A percentile compares a stretch with the other conserved stretches of the same genome.
Evolutionary conservation across 2,329 filamentous ascomycete species (phyloP).

Genomic region (Colletotrichum trifolii): DNA sequence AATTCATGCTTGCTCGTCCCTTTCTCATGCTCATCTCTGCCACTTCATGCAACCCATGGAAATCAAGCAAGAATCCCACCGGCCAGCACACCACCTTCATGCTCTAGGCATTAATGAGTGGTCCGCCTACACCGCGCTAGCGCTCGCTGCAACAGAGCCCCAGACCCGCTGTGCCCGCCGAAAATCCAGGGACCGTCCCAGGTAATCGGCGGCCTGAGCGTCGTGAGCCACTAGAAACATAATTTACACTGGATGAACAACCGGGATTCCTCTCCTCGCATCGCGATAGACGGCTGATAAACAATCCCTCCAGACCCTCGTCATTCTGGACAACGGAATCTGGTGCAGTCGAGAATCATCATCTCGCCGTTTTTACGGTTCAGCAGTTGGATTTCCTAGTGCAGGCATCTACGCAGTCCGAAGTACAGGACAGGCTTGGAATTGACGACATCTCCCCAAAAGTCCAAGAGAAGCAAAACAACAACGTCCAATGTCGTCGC

Average conservation of each 20-base stretch:
- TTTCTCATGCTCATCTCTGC: slow-evolving; percentile 18
- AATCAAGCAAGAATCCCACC: slow-evolving; percentile 15
- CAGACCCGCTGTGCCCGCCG: slow-evolving; percentile 28
- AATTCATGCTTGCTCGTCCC: not conserved
- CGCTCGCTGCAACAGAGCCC: slow-evolving; percentile 10
- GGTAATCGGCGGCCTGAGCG: slow-evolving; percentile 22
- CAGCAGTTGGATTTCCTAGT: no score
- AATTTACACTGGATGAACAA: slow-evolving; percentile 28
- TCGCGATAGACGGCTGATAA: slow-evolving; percentile 18
- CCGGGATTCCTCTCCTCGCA: slow-evolving; percentile 28
- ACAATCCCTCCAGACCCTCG: slow-evolving; percentile 23
- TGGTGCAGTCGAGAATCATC: no score
- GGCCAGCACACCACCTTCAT: slow-evolving; percentile 18
- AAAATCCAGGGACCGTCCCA: slow-evolving; percentile 34
- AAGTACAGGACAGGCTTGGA: no score
- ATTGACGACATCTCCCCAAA: not conserved
- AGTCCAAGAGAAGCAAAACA: slow-evolving; percentile 23
- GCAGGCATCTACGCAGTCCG: no score
- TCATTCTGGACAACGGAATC: not conserved
- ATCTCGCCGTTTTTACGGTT: no score
- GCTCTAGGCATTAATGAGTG: not conserved
- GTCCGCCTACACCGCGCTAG: slow-evolving; percentile 27
- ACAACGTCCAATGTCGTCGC: slow-evolving; percentile 21
- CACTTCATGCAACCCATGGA: slow-evolving; percentile 13
- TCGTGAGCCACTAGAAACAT: slow-evolving; percentile 22